Evolutionary conservation across 768 basidiomycete genomes (phyloP).

Genomic region (Hypholoma fasciculare): DNA sequence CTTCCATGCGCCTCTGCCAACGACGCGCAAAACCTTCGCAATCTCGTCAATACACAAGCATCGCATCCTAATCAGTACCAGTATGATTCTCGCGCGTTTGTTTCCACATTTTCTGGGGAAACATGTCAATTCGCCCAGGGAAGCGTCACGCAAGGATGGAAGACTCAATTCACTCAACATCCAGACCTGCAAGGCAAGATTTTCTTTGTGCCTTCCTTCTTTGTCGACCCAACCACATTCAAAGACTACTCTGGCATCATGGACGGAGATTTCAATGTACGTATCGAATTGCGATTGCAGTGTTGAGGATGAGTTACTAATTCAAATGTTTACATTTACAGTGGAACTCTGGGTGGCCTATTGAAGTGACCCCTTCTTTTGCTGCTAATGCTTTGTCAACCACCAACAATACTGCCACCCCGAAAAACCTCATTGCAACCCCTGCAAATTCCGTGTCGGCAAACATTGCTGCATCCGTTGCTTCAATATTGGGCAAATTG

Average conservation of each 20-base stretch:
- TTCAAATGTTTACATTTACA: conserved; percentile 23
- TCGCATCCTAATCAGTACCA: conserved; percentile 61
- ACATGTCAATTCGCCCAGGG: conserved; percentile 63
- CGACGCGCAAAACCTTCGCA: conserved; percentile 52
- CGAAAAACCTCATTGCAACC: conserved; percentile 9
- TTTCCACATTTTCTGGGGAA: conserved; percentile 75
- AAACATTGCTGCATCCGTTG: conserved; percentile 16
- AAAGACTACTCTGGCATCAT: conserved; percentile 47
- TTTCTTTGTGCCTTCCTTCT: conserved; percentile 72
- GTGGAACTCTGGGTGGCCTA: conserved; percentile 86
- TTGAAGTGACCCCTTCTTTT: conserved; percentile 48
- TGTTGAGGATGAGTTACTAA: background rate
- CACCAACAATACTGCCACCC: background rate
- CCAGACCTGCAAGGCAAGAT: conserved; percentile 47
- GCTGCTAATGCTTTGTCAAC: conserved; percentile 30
- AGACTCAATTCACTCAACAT: conserved; percentile 47
- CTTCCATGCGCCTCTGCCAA: conserved; percentile 49
- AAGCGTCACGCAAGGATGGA: conserved; percentile 56
- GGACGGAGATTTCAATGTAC: conserved; percentile 61
- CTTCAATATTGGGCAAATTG: conserved; percentile 21
- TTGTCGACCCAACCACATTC: conserved; percentile 53
- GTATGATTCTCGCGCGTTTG: conserved; percentile 46
- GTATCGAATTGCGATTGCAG: conserved; percentile 8
- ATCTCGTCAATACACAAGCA: conserved; percentile 53
- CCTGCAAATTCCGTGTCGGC: conserved; percentile 13